Conservation (phyloP, 2,329 filamentous ascomycete genomes). For the Pseudogymnoascus sp. region DNA sequence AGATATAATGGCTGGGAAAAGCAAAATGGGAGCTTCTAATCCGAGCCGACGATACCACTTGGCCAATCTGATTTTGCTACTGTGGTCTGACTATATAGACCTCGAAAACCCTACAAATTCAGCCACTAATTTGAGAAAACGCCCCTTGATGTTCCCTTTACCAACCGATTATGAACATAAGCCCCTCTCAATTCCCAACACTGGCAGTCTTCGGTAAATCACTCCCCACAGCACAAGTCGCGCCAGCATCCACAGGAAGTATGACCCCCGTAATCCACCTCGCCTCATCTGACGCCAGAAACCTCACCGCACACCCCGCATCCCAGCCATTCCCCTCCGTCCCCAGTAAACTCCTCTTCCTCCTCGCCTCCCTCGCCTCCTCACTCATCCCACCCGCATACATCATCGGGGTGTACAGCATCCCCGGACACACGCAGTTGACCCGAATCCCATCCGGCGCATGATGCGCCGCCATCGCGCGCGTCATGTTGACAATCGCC, state of each 20-base stretch:
- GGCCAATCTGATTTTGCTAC: not conserved
- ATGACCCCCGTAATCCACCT: constrained; percentile 44
- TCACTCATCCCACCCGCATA: constrained; percentile 32
- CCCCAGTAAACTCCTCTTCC: constrained; percentile 42
- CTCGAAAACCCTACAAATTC: too few relatives aligned
- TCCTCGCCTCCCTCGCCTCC: constrained; percentile 32
- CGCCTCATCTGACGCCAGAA: constrained; percentile 43
- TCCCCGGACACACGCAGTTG: constrained; percentile 48
- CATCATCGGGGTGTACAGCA: constrained; percentile 48
- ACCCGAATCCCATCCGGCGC: constrained; percentile 42
- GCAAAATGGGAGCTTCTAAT: not conserved
- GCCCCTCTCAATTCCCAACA: not conserved
- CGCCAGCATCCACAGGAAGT: constrained; percentile 40
- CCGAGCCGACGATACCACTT: not conserved
- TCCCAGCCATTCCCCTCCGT: constrained; percentile 50
- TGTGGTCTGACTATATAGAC: not conserved
- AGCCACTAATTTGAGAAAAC: not conserved
- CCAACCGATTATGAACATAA: not conserved
- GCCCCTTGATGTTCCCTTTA: not conserved
- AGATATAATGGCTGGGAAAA: not conserved
- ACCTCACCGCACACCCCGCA: constrained; percentile 41
- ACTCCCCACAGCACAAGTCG: constrained; percentile 36
- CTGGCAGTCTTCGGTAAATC: constrained; percentile 29
- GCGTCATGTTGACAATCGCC: constrained; percentile 47
- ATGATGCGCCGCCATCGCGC: constrained; percentile 49